These are phyloP conservation scores for Actinomortierella wolfii DNA, from an alignment of 371 early-diverging fungal species.

Conservation along the genomic window DNA sequence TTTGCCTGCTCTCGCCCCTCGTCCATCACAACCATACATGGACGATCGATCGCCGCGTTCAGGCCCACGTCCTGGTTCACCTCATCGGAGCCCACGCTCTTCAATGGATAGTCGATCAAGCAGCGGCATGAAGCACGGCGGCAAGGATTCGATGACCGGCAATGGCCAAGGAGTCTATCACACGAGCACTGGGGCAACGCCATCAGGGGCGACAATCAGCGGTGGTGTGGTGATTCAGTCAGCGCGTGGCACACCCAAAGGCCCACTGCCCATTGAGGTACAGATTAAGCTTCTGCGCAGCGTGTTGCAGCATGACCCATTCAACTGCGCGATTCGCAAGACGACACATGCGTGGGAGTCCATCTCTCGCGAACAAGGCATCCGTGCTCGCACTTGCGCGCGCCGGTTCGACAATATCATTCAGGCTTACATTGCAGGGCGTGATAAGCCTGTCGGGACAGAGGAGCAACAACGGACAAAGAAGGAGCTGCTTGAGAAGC, in stretches of 20 bases:
- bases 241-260: conserved; percentile 31
- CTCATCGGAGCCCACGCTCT: neutral
- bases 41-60: neutral
- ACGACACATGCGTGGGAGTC: conserved; percentile 44
- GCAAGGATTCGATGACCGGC: too few relatives aligned
- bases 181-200: too few relatives aligned
- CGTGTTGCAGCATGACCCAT: conserved; percentile 41
- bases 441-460: conserved; percentile 19
- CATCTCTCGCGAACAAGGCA: conserved; percentile 36
- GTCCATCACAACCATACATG: neutral
- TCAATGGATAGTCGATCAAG: too few relatives aligned
- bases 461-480: conserved; percentile 34
- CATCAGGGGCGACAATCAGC: too few relatives aligned
- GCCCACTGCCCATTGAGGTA: conserved; percentile 29
- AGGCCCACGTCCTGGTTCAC: neutral
- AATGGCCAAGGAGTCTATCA: too few relatives aligned
- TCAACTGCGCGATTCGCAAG: conserved; percentile 40
- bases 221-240: conserved; percentile 1
- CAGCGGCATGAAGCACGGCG: too few relatives aligned
- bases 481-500: conserved; percentile 30
- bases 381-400: conserved; percentile 41
- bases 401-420: conserved; percentile 43
- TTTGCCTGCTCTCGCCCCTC: neutral
- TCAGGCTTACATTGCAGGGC: conserved; percentile 40
- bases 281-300: conserved; percentile 27